Percentiles rank a stretch among this genome's conserved stretches.
Evolutionary conservation across 2,329 filamentous ascomycete species (phyloP).

Genomic region (Arthrobotrys entomopaga): DNA sequence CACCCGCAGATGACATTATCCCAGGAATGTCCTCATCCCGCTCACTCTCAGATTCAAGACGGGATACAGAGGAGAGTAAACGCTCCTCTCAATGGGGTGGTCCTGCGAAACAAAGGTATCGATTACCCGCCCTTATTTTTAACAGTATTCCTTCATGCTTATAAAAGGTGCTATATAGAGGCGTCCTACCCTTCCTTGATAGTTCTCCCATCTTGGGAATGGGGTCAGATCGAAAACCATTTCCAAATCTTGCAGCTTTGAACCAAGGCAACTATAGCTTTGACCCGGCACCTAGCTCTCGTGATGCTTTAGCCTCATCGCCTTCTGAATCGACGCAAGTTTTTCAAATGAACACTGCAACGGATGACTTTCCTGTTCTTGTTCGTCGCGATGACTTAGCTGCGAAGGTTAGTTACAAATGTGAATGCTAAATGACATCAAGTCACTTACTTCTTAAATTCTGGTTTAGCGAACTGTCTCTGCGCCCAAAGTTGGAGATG

Average conservation of each 20-base stretch:
- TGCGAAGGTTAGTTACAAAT: slow-evolving; percentile 65
- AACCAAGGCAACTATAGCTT: slow-evolving; percentile 88
- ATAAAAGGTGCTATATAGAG: slow-evolving; percentile 13
- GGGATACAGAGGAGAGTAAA: slow-evolving; percentile 39
- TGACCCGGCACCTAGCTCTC: slow-evolving; percentile 68
- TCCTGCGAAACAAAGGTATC: slow-evolving; percentile 48
- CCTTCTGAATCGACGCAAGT: slow-evolving; percentile 76
- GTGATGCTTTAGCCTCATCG: slow-evolving; percentile 66
- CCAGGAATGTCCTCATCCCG: slow-evolving; percentile 70
- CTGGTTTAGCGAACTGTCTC: slow-evolving; percentile 77
- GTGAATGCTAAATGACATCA: not conserved
- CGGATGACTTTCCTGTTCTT: slow-evolving; percentile 88
- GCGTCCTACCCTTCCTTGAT: slow-evolving; percentile 37
- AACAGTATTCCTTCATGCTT: not conserved
- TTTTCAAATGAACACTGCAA: slow-evolving; percentile 73
- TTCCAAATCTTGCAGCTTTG: slow-evolving; percentile 63
- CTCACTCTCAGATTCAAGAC: slow-evolving; percentile 26
- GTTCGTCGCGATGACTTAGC: slow-evolving; percentile 70
- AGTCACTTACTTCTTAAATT: slow-evolving; percentile 27
- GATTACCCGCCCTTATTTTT: not conserved
- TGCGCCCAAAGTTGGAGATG: slow-evolving; percentile 77
- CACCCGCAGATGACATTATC: slow-evolving; percentile 68
- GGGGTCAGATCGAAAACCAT: slow-evolving; percentile 52
- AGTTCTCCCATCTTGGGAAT: slow-evolving; percentile 32
- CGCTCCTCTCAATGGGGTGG: slow-evolving; percentile 38